Evolutionary conservation across 495 filamentous ascomycete species (phyloP).

Genomic region (Hypoxylon cercidicola): DNA sequence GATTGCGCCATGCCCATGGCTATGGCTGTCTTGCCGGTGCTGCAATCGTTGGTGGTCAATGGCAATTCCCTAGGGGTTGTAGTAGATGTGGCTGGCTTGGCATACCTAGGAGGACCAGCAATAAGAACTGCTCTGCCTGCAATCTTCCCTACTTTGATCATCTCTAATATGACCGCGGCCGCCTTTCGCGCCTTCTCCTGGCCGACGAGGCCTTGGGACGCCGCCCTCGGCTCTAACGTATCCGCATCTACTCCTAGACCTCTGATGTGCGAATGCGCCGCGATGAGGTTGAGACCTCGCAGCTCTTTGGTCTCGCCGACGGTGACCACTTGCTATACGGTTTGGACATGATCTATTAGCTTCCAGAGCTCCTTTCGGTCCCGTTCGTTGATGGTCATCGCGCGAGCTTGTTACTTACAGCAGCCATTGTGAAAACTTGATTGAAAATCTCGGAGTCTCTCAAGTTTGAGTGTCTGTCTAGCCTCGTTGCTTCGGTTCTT

Average conservation of each 20-base stretch:
- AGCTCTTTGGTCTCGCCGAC: conserved; percentile 94
- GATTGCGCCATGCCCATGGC: conserved; percentile 99
- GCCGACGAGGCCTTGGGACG: conserved; percentile 96
- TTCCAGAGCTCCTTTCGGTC: conserved; percentile 9
- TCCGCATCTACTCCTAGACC: conserved; percentile 94
- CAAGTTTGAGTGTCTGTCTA: conserved; percentile 7
- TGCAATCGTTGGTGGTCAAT: conserved; percentile 34
- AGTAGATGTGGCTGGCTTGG: conserved; percentile 1
- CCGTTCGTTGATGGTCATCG: conserved; percentile 14
- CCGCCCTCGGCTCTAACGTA: conserved; percentile 82
- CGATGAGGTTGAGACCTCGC: conserved; percentile 93
- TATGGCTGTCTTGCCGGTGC: conserved; percentile 98
- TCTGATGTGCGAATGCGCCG: conserved; percentile 97
- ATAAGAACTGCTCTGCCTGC: conserved; percentile 95
- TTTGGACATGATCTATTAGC: conserved; percentile 32
- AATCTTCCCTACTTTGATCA: conserved; percentile 99
- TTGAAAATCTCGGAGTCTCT: conserved; percentile 15
- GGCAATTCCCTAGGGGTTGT: not conserved
- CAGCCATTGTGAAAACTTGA: conserved; percentile 29
- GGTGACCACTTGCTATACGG: conserved; percentile 83
- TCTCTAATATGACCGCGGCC: conserved; percentile 92
- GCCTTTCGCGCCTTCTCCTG: conserved; percentile 97
- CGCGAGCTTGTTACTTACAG: conserved; percentile 29
- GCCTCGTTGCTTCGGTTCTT: conserved; percentile 16
- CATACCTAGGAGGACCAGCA: conserved; percentile 85